Percentiles rank a stretch among this genome's conserved stretches.
phyloP scores from a whole-genome alignment of 2,329 filamentous ascomycete genomes.

The Hypoxylon sp. region DNA sequence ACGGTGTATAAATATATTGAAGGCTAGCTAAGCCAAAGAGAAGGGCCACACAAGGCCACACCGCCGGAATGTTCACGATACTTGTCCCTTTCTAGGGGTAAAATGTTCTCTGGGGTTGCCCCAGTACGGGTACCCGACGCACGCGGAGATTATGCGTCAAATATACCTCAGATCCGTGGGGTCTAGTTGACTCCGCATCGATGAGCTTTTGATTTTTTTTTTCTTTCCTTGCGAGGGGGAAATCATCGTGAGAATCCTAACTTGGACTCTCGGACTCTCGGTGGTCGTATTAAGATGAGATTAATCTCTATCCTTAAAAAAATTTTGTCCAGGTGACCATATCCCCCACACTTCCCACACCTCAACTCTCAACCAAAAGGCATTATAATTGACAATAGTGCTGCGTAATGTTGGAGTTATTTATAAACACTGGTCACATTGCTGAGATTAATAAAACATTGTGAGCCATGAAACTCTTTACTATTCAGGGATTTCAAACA shows the following conservation, averaged over 20 bases:
- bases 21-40: slow-evolving; percentile 8
- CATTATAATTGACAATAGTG: slow-evolving; percentile 31
- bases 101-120: slow-evolving; percentile 31
- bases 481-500: slow-evolving; percentile 8
- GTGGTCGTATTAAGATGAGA: slow-evolving; percentile 39
- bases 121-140: slow-evolving; percentile 21
- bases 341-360: slow-evolving; percentile 41
- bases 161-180: slow-evolving; percentile 44
- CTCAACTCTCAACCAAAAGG: slow-evolving; percentile 25
- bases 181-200: slow-evolving; percentile 35
- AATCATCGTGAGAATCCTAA: slow-evolving; percentile 29
- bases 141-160: slow-evolving; percentile 42
- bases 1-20: slow-evolving; percentile 28
- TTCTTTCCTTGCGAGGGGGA: slow-evolving; percentile 4
- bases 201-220: slow-evolving; percentile 27
- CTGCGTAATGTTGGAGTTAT: slow-evolving; percentile 21
- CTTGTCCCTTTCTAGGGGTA: slow-evolving; percentile 1
- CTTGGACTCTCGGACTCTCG: slow-evolving; percentile 30
- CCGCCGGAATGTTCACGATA: slow-evolving; percentile 36
- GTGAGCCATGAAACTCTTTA: slow-evolving; percentile 3
- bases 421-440: slow-evolving; percentile 19
- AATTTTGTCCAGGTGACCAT: slow-evolving; percentile 40
- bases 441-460: slow-evolving; percentile 11
- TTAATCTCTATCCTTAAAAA: slow-evolving; percentile 32
- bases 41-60: slow-evolving; percentile 17